A percentile compares a stretch with the other conserved stretches of the same genome.
Evolutionary conservation across 305 asterid genomes (phyloP).

Genomic region (Euphrasia arctica): DNA sequence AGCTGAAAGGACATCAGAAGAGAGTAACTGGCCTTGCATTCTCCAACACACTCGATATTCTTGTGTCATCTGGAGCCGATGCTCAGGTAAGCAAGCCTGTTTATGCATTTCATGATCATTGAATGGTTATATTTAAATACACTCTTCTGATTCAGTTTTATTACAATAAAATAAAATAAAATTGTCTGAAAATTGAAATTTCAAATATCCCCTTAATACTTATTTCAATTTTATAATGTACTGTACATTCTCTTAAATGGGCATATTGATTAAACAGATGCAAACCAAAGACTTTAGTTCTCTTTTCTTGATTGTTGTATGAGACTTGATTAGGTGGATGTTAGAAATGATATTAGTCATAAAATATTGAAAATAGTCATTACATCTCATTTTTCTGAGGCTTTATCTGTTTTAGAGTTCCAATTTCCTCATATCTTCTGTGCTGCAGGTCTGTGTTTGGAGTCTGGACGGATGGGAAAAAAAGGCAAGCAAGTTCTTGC

Average conservation of each 20-base stretch:
- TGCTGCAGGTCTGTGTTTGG: slow-evolving; percentile 60
- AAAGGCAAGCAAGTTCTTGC: slow-evolving; percentile 48
- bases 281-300: too few relatives aligned
- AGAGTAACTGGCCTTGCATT: slow-evolving; percentile 80
- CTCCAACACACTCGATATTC: slow-evolving; percentile 46
- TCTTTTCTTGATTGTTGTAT: not conserved
- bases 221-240: not conserved
- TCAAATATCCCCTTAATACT: not conserved
- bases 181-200: not conserved
- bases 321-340: slow-evolving; percentile 5
- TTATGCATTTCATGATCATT: slow-evolving; percentile 5
- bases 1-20: slow-evolving; percentile 67
- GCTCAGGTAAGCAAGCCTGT: slow-evolving; percentile 49
- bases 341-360: slow-evolving; percentile 4
- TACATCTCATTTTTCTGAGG: not conserved
- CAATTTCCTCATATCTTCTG: slow-evolving; percentile 3
- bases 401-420: slow-evolving; percentile 1
- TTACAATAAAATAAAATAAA: too few relatives aligned
- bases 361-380: not conserved
- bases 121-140: not conserved
- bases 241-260: not conserved
- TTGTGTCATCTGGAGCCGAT: slow-evolving; percentile 77
- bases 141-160: not conserved
- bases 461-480: slow-evolving; percentile 65
- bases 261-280: too few relatives aligned